These are phyloP conservation scores for Paraglomus brasilianum DNA, from an alignment of 192 early-diverging fungal species.

Conservation along the genomic window DNA sequence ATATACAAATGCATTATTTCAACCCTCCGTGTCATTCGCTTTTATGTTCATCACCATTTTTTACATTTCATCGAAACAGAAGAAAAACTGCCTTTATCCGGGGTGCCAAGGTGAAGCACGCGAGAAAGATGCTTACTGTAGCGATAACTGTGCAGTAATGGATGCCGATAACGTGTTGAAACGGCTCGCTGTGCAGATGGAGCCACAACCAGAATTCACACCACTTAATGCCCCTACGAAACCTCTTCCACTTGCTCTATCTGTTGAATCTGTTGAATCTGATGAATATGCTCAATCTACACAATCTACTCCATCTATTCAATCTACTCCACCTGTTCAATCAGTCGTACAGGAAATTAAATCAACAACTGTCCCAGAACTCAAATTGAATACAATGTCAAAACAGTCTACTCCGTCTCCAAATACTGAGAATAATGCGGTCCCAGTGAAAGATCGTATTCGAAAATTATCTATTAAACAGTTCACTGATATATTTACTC, in stretches of 20 bases:
- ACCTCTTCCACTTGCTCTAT: neutral
- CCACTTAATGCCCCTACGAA: neutral
- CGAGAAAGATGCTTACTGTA: conserved; percentile 43
- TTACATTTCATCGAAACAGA: neutral
- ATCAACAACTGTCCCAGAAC: neutral
- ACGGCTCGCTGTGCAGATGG: conserved; percentile 29
- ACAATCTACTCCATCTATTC: neutral
- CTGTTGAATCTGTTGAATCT: neutral
- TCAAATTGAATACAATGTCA: too few species aligned
- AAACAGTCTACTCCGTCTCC: neutral
- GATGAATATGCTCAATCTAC: neutral
- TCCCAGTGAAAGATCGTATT: conserved; percentile 8
- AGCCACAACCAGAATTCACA: neutral
- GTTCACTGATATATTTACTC: conserved; percentile 20
- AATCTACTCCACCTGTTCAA: neutral
- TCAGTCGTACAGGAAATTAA: neutral
- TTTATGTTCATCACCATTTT: too few species aligned
- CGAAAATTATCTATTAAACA: conserved; percentile 11
- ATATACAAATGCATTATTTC: too few species aligned
- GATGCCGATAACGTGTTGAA: conserved; percentile 41
- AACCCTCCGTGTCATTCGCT: too few species aligned
- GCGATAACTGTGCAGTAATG: conserved; percentile 45
- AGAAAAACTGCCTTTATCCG: conserved; percentile 37
- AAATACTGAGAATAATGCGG: conserved; percentile 1
- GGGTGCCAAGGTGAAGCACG: conserved; percentile 42